Evolutionary conservation across 2,329 filamentous ascomycete genomes (phyloP).

Genomic region (Tolypocladium tropicale): DNA sequence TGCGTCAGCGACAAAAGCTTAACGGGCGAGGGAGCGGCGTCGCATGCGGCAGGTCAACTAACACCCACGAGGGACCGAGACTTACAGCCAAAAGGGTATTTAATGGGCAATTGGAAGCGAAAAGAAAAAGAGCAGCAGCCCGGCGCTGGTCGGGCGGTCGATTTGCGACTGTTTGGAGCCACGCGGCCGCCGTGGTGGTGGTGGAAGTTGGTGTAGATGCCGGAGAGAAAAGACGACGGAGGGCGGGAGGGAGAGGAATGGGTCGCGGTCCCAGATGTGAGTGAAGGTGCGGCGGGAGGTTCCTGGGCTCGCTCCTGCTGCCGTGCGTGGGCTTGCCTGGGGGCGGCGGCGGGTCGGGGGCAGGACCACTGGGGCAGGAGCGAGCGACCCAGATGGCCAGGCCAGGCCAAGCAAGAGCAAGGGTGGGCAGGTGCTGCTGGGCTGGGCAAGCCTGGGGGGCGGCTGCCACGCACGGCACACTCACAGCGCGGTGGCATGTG

Average conservation of each 20-base stretch:
- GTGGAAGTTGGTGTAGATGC: conserved; percentile 12
- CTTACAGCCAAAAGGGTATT: conserved; percentile 1
- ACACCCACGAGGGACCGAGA: conserved; percentile 3
- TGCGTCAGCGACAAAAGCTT: conserved; percentile 1
- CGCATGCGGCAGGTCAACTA: conserved; percentile 2
- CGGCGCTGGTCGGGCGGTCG: conserved; percentile 2
- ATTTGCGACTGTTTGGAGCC: conserved; percentile 2
- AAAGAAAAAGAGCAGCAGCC: not conserved
- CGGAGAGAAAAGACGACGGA: conserved; percentile 9
- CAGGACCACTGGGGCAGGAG: not conserved
- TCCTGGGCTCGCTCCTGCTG: conserved; percentile 6
- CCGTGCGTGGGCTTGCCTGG: not conserved
- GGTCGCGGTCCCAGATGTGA: conserved; percentile 14
- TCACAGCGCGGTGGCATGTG: not conserved
- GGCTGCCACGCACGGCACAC: not conserved
- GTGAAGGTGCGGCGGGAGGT: conserved; percentile 13
- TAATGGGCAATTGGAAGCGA: conserved; percentile 1
- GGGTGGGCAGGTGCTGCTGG: not conserved
- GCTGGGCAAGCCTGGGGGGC: too few relatives aligned
- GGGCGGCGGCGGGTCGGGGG: not conserved
- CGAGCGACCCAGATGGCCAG: not conserved
- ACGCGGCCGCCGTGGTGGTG: conserved; percentile 7
- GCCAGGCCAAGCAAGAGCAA: too few relatives aligned
- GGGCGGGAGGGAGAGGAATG: conserved; percentile 12
- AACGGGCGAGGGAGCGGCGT: not conserved